Conservation (phyloP, 1,139 yeast species). For the Diutina neorugosa region DNA sequence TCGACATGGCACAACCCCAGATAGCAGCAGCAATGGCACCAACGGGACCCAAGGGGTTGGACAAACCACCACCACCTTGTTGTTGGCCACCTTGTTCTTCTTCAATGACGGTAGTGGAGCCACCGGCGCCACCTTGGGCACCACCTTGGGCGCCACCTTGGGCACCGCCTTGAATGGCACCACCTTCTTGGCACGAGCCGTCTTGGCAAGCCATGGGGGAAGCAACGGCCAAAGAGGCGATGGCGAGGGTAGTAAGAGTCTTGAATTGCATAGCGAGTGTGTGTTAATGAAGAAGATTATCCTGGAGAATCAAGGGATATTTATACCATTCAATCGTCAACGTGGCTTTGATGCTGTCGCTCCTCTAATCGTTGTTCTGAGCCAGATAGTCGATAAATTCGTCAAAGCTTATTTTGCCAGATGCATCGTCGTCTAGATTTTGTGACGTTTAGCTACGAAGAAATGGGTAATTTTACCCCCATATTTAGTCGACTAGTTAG, state of each 20-base stretch:
- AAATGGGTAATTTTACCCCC: too few relatives aligned
- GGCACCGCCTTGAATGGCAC: not conserved
- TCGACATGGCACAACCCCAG: not conserved
- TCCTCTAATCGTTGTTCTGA: too few relatives aligned
- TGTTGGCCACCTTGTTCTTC: not conserved
- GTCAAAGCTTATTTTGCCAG: not conserved
- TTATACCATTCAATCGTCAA: too few relatives aligned
- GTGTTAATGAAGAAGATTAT: not conserved
- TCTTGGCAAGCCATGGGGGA: not conserved
- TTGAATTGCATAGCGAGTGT: not conserved
- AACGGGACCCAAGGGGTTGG: slow-evolving; percentile 2
- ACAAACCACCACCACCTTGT: not conserved
- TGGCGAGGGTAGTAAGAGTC: not conserved
- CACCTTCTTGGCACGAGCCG: not conserved
- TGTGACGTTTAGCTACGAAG: not conserved
- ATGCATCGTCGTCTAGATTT: not conserved
- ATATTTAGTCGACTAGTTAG: too few relatives aligned
- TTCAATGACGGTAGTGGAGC: not conserved
- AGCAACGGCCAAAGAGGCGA: not conserved
- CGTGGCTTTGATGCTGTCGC: not conserved
- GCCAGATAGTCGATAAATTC: not conserved
- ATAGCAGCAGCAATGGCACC: slow-evolving; percentile 3
- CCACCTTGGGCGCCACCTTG: not conserved
- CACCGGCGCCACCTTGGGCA: not conserved
- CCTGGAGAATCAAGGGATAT: not conserved